Base-by-base conservation (phyloP, 768 basidiomycete species). In the Dentipellis fragilis region DNA sequence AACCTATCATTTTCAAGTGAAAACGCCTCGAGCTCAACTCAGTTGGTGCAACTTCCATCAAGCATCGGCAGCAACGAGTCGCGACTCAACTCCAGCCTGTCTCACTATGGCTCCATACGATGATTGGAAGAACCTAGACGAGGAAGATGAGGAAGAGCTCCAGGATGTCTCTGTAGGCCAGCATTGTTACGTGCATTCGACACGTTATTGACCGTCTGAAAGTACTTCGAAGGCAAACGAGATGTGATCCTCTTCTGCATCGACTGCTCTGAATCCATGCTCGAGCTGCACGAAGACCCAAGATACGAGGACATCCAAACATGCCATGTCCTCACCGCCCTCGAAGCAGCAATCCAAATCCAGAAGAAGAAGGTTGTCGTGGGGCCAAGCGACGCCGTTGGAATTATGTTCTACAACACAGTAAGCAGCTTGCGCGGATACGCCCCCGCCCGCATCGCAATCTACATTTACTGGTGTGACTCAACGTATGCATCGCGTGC, bases 181-280 rank as follows among this genome's bases (percentile, higher is more conserved):
- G 59, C 36, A 36, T 14, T 10, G 29, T 45, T 8, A 35, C 23
- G 19, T 39, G 10, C 47, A 29, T 34, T n/a, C 23, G 21, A 40
- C 54, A 12, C 14, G 12, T 37, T 29, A 21, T 45, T 48, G 16
- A 48, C 7, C 21, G 14, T 48, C 10, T 34, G 54, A 59, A 29
- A 89, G 87, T 75, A 76, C 57, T 79, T 80, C 59, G 88, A 90
- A 59, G 81, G 81, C 52, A 84, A 85, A 60, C 80, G 80, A 58
- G 93, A 97, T 63, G 89, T 93, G 35, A 86, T 95, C 48, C 71
- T 98, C n/a, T 96, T 97, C 72, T 89, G 88, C 67, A 91, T 99
- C 56, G 94, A 99, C 69, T 92, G 90, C 59, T 95, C 94, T 0
- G 74, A 80, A 54, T 89, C 91, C 10, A 97, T 98, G 95, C 84